A percentile compares a stretch with the other conserved stretches of the same genome.
Evolutionary conservation across 169 alveolate genomes (phyloP).

Genomic region (Nephromyces sp.): DNA sequence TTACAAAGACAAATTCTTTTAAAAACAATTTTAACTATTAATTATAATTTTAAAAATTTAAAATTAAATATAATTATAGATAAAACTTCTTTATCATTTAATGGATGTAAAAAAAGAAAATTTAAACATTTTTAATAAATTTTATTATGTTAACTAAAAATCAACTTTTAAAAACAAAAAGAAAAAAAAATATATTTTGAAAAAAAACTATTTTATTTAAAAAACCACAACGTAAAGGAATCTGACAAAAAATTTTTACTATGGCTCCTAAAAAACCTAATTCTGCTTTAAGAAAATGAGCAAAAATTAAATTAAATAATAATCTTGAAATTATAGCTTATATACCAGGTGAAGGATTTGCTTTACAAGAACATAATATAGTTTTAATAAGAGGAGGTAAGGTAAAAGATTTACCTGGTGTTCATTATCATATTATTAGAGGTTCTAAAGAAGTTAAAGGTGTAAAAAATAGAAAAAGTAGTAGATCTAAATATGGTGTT

Average conservation of each 20-base stretch:
- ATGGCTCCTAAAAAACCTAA: background rate
- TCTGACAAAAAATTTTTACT: background rate
- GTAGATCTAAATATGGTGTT: slow-evolving; percentile 48
- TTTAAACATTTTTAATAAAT: background rate
- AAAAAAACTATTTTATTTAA: slow-evolving; percentile 3
- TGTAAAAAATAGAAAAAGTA: slow-evolving; percentile 11
- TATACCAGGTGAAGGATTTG: slow-evolving; percentile 39
- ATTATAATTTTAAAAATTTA: background rate
- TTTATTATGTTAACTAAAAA: slow-evolving; percentile 1
- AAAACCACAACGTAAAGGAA: slow-evolving; percentile 2
- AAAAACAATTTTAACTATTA: slow-evolving; percentile 14
- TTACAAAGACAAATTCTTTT: slow-evolving; percentile 17
- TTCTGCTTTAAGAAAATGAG: slow-evolving; percentile 30
- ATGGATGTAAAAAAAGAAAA: background rate
- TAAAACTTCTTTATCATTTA: slow-evolving; percentile 6
- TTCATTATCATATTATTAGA: slow-evolving; percentile 34
- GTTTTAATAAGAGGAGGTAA: slow-evolving; percentile 36
- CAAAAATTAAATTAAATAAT: slow-evolving; percentile 26
- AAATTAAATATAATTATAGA: slow-evolving; percentile 14
- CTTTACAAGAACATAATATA: slow-evolving; percentile 34
- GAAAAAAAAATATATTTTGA: background rate
- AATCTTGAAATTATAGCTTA: slow-evolving; percentile 32
- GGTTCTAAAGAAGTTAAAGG: slow-evolving; percentile 31
- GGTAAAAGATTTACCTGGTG: slow-evolving; percentile 31
- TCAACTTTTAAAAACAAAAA: background rate